Evolutionary conservation across 805 yeast genomes (phyloP), one percentile per base, ranked within the genome.

Genomic region (Wickerhamiella qilinensis): DNA sequence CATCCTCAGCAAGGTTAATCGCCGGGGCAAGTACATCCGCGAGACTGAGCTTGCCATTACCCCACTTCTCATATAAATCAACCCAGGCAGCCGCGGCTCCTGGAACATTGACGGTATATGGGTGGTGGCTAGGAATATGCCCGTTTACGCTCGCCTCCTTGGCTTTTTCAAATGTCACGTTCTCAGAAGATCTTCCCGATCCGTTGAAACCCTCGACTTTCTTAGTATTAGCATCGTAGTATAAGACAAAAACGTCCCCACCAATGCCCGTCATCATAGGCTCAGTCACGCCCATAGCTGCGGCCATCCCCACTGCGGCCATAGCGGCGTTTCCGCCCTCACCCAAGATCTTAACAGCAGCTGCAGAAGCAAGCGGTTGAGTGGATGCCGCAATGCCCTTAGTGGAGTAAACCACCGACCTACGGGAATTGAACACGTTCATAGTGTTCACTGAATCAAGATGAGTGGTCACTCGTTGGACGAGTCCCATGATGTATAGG

Each of bases 31-130:
- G 45, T 22, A 77, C 64, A 41, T 79, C 75, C 2, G 55, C 69
- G 48, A 79, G 55, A 0, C 73, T 48, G 11, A 80, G 71, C 6
- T 70, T 71, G 2, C 80, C 79, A 20, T 80, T 72, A 1, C 93
- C 91, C 82, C 85, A 80, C 42, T 57, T 60, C 31, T 71, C 74
- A 29, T 69, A 58, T 2, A 82, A 69, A 54, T 80, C 91, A 33
- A 65, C 53, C 91, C 91, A 81, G 0, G 83, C 88, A 4, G 83
- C 82, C 35, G 79, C 66, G 1, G 83, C 77, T 3, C 93, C 93
- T 0, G 91, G 91, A 3, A 80, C 85, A 37, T 75, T 76, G 6
- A 76, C 71, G 0, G 77, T 58, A 41, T 71, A 72, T 3, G 74
- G 68, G 2, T 82, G 75, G 22, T 59, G 59, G 11, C 49, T 49